Evolutionary conservation across 495 filamentous ascomycete species (phyloP), one percentile per base, ranked within the genome.

Genomic region (Neurospora pannonica): DNA sequence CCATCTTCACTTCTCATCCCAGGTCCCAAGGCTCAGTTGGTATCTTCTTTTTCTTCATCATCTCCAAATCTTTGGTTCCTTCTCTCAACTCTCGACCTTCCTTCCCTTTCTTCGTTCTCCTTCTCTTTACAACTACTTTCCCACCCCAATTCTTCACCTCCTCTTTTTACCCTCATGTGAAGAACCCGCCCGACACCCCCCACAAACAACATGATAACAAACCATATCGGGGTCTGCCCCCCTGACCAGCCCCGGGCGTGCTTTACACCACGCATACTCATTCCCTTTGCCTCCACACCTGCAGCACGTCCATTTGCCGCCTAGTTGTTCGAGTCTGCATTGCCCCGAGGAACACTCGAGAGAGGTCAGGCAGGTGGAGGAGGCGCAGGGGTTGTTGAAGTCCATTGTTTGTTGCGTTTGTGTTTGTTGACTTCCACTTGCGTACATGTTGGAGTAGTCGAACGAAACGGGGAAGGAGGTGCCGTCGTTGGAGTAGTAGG

Each of bases 261-360:
- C 54, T 19, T 62, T 62, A 34, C 54, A 62, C 54, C 54, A 62
- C 13, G 54, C 78, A 39, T 82, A 81, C 42, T 77, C 77, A 62
- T 87, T 86, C 9, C 79, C 82, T 5, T 81, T 83, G 1, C 85
- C 79, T 5, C 76, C 73, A 62, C 85, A 87, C 39, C 75, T 79
- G 76, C 84, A 87, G 70, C 84, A 87, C 36, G 73, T 74, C 84
- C 85, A 87, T 19, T 80, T 70, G 3, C 84, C 83, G 24, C 79
- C 79, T 19, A 85, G 80, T 28, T 85, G 80, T 34, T 80, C 79
- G n/a, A 85, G 79, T n/a, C 84, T 74, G 74, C 85, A 87, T 36
- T 76, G 78, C 7, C 84, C 84, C 5, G 83, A 82, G 28, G 75
- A 77, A 75, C 85, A 87, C 67, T 84, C 77, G n/a, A 81, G 81